phyloP scores from a whole-genome alignment of 192 early-diverging fungal genomes.

The Coemansia sp. region DNA sequence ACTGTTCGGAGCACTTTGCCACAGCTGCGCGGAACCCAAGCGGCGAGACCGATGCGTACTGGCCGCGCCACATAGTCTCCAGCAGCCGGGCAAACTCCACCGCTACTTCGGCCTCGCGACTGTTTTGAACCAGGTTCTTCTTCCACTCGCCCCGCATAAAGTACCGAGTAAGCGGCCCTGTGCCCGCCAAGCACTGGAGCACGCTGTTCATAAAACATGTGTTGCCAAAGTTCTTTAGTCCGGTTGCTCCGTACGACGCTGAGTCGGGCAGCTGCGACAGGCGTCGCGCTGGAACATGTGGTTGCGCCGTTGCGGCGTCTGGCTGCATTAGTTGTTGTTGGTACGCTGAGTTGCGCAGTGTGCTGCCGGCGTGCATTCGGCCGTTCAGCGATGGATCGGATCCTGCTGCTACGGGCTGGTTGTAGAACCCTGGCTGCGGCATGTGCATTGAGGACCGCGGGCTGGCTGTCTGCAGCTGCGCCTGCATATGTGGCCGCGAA shows the following conservation, averaged over 20 bases:
- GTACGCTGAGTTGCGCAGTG: slow-evolving; percentile 28
- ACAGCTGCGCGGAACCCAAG: slow-evolving; percentile 73
- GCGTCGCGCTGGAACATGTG: not conserved
- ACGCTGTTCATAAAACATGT: slow-evolving; percentile 87
- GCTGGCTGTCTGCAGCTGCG: not conserved
- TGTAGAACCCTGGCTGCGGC: slow-evolving; percentile 28
- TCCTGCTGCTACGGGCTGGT: slow-evolving; percentile 30
- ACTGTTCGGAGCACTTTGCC: slow-evolving; percentile 74
- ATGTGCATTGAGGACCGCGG: not conserved
- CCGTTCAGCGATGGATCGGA: slow-evolving; percentile 50
- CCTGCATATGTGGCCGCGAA: not conserved
- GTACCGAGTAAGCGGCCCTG: slow-evolving; percentile 68
- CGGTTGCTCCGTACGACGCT: slow-evolving; percentile 60
- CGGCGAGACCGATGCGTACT: slow-evolving; percentile 76
- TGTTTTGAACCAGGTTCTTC: slow-evolving; percentile 41
- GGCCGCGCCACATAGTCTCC: slow-evolving; percentile 76
- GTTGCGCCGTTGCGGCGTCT: not conserved
- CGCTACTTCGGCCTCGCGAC: slow-evolving; percentile 68
- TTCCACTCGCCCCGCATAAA: slow-evolving; percentile 62
- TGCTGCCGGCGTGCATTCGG: slow-evolving; percentile 36
- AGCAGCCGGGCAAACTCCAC: slow-evolving; percentile 77
- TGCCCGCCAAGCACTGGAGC: slow-evolving; percentile 73
- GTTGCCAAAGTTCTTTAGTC: slow-evolving; percentile 78
- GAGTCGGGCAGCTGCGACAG: slow-evolving; percentile 36
- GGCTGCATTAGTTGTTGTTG: slow-evolving; percentile 11